Evolutionary conservation across 164 flowering plant species (phyloP), one percentile per base, ranked within the genome.

Genomic region (Umbellularia californica): DNA sequence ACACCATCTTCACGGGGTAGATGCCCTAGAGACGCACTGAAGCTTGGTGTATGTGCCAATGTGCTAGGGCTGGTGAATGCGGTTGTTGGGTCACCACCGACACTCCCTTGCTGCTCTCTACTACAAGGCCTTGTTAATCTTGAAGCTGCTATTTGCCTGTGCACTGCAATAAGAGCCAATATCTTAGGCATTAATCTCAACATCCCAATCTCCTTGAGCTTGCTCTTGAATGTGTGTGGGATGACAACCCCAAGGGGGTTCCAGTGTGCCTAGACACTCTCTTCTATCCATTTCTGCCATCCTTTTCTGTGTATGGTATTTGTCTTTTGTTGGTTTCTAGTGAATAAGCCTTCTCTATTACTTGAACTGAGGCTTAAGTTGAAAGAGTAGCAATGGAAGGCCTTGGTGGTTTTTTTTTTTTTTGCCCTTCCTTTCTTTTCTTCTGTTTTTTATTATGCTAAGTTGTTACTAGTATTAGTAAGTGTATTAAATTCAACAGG

Each of bases 121-220:
- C 69, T 91, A 27, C 20, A 83, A 33, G 96, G 93, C 65, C 89
- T 92, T 17, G 88, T 55, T 3, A 87, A 90, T 72, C 83, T 88
- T 2, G 94, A 92, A 63, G 94, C 90, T 0, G 92, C 92, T 2
- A 75, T 88, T 2, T 90, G 93, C 85, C 90, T 90, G 41, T 90
- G 94, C 87, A 87, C 89, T 47, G 88, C 87, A 74, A 83, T 91
- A 50, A 91, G 74, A 73, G 92, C 89, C 30, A 88, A 85, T 69
- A 65, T 88, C 65, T 73, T 88, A 74, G 89, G 89, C 68, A 74
- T 88, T 71, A 88, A 88, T 65, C 84, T 88, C 25, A 83, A 86
- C 51, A 30, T 90, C n/a, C 91, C 90, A 0, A 6, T 91, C 62
- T 79, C 88, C 12, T 86, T 92, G 47, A 84, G 83, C 81, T 83